Evolutionary conservation across 225 moss, liverwort and hornwort species (phyloP).

Genomic region (Sphagnum contortum): DNA sequence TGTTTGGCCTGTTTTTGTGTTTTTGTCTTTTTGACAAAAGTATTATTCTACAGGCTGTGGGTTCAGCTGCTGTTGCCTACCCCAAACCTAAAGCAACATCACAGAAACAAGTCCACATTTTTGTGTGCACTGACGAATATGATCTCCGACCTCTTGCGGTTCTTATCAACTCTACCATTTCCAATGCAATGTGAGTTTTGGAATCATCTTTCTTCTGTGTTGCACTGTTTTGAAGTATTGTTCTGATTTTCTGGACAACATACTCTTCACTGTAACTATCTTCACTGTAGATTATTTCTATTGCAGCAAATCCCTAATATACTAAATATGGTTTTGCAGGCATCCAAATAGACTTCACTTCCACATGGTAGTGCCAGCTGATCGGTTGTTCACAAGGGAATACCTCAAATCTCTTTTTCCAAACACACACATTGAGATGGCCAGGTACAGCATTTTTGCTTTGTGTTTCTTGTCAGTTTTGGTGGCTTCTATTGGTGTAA

Average conservation of each 20-base stretch:
- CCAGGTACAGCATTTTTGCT: constrained; percentile 31
- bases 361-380: constrained; percentile 68
- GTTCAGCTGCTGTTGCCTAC: too few species aligned
- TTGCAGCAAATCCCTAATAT: not conserved
- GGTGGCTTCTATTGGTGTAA: too few species aligned
- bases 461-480: not conserved
- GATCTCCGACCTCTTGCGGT: constrained; percentile 66
- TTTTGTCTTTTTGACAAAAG: too few species aligned
- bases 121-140: constrained; percentile 59
- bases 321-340: constrained; percentile 26
- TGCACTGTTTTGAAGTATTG: not conserved
- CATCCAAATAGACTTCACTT: constrained; percentile 70
- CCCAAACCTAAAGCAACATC: not conserved
- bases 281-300: not conserved
- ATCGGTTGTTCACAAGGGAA: constrained; percentile 34
- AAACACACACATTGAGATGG: constrained; percentile 43
- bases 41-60: too few species aligned
- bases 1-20: constrained; percentile 1
- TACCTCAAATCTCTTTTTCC: constrained; percentile 52
- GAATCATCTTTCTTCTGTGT: not conserved
- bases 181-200: constrained; percentile 37
- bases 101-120: constrained; percentile 33
- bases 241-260: too few species aligned
- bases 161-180: constrained; percentile 53
- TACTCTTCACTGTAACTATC: not conserved